A percentile compares a stretch with the other conserved stretches of the same genome.
Conservation (phyloP, 495 filamentous ascomycete genomes). For the Hypomontagnella monticulosa region DNA sequence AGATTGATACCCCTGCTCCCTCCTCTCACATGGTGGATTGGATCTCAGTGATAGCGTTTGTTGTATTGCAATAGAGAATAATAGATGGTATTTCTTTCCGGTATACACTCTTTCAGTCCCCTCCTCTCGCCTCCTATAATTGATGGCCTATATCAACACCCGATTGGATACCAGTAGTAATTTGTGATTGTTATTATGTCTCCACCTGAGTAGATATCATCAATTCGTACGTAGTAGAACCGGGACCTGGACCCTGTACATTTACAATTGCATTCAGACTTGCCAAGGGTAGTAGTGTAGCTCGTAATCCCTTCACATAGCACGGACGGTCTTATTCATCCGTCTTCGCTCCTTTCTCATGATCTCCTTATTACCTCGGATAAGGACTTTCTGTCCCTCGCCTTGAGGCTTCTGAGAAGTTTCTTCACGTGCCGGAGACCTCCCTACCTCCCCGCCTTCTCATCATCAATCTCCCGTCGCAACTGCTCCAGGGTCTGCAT, state of each 20-base stretch:
- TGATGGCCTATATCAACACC: no score
- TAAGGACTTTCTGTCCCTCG: no score
- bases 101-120: no score
- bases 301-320: constrained; percentile 4
- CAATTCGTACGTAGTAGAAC: background rate
- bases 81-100: background rate
- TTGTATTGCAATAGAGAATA: constrained; percentile 13
- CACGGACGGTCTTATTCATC: no score
- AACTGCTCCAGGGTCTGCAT: constrained; percentile 68
- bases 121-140: background rate
- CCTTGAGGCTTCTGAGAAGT: no score
- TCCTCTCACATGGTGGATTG: constrained; percentile 16
- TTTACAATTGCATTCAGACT: constrained; percentile 27
- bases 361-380: no score
- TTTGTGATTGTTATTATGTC: constrained; percentile 1
- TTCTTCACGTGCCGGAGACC: background rate
- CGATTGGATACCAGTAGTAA: no score
- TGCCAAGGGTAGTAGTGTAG: constrained; percentile 1
- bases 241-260: constrained; percentile 4
- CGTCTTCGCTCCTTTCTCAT: no score
- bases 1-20: constrained; percentile 34
- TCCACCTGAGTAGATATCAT: constrained; percentile 1
- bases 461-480: constrained; percentile 69
- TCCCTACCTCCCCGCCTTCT: constrained; percentile 60
- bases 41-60: constrained; percentile 17